Percentiles rank a stretch among this genome's conserved stretches.
Conservation (phyloP, 2,329 filamentous ascomycete species). For the Fusarium circinatum region DNA sequence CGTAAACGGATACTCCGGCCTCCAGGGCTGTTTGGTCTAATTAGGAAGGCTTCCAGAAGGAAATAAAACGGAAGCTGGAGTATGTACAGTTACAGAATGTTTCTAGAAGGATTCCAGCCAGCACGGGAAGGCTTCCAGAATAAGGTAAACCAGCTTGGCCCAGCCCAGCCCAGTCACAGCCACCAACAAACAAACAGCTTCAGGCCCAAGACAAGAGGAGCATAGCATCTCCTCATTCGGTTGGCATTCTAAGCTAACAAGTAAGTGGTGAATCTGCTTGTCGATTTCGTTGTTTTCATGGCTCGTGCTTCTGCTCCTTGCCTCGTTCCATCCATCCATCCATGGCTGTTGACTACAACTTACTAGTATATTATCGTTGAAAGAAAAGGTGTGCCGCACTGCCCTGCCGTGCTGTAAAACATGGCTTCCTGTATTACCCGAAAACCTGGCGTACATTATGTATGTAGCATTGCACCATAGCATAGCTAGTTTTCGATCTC, state of each 20-base stretch:
- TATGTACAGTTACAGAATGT: neutral
- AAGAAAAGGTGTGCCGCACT: neutral
- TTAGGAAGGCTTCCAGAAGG: conserved; percentile 43
- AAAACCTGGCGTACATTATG: neutral
- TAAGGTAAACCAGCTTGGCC: neutral
- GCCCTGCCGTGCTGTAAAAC: neutral
- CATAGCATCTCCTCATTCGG: neutral
- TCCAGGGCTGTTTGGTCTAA: conserved; percentile 3
- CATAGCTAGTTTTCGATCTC: neutral
- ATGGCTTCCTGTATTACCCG: conserved; percentile 7
- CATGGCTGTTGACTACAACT: neutral
- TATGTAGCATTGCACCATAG: neutral
- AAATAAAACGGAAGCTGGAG: neutral
- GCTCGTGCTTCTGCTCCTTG: conserved; percentile 17
- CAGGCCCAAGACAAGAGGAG: conserved; percentile 1
- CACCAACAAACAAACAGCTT: neutral
- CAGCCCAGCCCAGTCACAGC: neutral
- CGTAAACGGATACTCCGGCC: neutral
- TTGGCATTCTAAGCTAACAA: neutral
- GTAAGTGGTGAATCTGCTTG: neutral
- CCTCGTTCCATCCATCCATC: neutral
- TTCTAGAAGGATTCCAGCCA: conserved; percentile 37
- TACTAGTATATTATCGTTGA: neutral
- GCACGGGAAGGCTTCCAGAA: neutral
- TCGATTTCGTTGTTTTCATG: neutral